Percentiles rank a stretch among this genome's conserved stretches.
Conservation (phyloP, 257 asterid species). For the Ligustrum vulgare region DNA sequence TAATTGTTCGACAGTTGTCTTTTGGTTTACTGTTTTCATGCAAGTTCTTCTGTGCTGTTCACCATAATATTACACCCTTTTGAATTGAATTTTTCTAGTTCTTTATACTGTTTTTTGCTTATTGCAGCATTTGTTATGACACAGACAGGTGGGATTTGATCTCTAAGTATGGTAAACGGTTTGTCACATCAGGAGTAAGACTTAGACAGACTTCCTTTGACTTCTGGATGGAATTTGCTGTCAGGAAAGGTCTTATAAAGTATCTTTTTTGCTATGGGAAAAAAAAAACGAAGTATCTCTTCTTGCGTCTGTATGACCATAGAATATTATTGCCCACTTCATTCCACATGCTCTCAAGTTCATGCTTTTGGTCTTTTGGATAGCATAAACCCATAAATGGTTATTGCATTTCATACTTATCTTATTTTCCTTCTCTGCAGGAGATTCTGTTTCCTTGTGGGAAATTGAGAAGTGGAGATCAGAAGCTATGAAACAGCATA, state of each 20-base stretch:
- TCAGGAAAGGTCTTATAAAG: conserved; percentile 53
- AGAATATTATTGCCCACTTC: neutral
- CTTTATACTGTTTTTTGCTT: conserved; percentile 20
- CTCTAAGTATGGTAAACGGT: conserved; percentile 66
- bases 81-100: conserved; percentile 16
- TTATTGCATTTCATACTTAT: conserved; percentile 12
- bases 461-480: conserved; percentile 79
- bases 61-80: conserved; percentile 15
- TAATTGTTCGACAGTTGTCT: conserved; percentile 3
- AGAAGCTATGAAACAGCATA: conserved; percentile 65
- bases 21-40: conserved; percentile 2
- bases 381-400: conserved; percentile 15
- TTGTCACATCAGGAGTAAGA: conserved; percentile 63
- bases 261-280: conserved; percentile 11
- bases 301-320: neutral
- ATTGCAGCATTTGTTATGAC: conserved; percentile 72
- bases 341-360: neutral
- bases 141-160: conserved; percentile 70
- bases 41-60: neutral
- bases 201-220: conserved; percentile 71
- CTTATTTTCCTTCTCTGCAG: conserved; percentile 36
- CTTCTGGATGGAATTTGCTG: conserved; percentile 88
- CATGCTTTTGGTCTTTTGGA: conserved; percentile 7
- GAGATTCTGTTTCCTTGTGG: conserved; percentile 82
- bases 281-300: neutral